Conservation (phyloP, 768 basidiomycete genomes). For the Pulveroboletus ravenelii region DNA sequence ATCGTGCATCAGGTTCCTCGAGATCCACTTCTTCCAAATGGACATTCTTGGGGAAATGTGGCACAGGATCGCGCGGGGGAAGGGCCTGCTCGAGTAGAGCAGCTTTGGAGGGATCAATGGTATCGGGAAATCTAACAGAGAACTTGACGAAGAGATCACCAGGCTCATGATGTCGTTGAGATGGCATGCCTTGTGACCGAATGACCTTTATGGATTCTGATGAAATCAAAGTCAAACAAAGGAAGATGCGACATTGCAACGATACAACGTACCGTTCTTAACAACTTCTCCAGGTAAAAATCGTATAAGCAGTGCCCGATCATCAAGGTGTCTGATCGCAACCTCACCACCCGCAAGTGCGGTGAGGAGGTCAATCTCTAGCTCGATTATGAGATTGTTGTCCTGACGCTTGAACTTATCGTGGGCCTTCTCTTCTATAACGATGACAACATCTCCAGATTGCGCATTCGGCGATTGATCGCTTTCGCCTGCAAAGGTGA, state of each 20-base stretch:
- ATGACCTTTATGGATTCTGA: constrained; percentile 88
- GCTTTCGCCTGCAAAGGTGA: constrained; percentile 84
- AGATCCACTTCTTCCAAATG: constrained; percentile 81
- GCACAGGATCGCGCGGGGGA: constrained; percentile 66
- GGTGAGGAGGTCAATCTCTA: constrained; percentile 91
- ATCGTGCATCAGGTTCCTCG: constrained; percentile 65
- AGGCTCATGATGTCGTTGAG: constrained; percentile 93
- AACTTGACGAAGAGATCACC: constrained; percentile 91
- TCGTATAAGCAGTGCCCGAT: constrained; percentile 78
- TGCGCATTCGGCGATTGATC: constrained; percentile 87
- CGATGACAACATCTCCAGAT: constrained; percentile 92
- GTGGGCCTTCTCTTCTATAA: constrained; percentile 90
- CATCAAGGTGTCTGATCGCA: constrained; percentile 88
- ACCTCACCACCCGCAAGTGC: constrained; percentile 92
- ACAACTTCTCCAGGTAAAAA: constrained; percentile 87
- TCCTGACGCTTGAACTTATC: constrained; percentile 85
- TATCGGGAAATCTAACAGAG: constrained; percentile 84
- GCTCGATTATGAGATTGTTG: constrained; percentile 78
- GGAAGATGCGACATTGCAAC: background rate
- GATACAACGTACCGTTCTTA: constrained; percentile 73
- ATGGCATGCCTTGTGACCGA: constrained; percentile 96
- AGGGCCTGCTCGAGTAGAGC: constrained; percentile 79
- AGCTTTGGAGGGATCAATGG: constrained; percentile 62
- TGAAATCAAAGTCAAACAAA: constrained; percentile 1
- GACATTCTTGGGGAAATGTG: constrained; percentile 62